A percentile compares a stretch with the other conserved stretches of the same genome.
These are phyloP conservation scores for Samsoniella hepiali DNA, from an alignment of 2,329 filamentous ascomycete species.

Conservation along the genomic window DNA sequence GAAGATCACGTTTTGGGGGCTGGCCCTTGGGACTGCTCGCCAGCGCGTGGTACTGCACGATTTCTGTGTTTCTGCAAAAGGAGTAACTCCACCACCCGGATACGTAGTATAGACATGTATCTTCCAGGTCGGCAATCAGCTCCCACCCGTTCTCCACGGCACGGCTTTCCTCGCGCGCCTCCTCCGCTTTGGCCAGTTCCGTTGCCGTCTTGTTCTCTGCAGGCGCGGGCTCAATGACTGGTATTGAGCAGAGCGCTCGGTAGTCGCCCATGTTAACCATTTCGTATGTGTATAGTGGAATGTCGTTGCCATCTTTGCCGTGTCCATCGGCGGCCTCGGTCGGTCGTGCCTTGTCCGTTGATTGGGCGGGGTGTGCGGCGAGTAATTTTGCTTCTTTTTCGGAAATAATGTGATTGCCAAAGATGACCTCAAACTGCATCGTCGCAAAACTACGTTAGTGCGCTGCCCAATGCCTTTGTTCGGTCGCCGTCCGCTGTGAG, in stretches of 20 bases:
- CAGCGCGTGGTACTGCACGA: slow-evolving; percentile 87
- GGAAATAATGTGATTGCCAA: slow-evolving; percentile 68
- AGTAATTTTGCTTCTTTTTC: slow-evolving; percentile 67
- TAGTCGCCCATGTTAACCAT: slow-evolving; percentile 67
- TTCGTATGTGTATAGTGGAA: slow-evolving; percentile 57
- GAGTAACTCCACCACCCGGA: slow-evolving; percentile 96
- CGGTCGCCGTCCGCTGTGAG: background rate
- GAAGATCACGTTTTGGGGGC: slow-evolving; percentile 73
- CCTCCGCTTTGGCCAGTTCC: slow-evolving; percentile 66
- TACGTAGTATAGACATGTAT: slow-evolving; percentile 77
- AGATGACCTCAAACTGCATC: slow-evolving; percentile 72
- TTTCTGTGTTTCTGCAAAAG: slow-evolving; percentile 84
- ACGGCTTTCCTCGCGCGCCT: slow-evolving; percentile 74
- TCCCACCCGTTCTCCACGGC: slow-evolving; percentile 78
- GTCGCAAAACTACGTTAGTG: background rate
- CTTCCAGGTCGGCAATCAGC: slow-evolving; percentile 72
- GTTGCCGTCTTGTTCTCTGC: slow-evolving; percentile 64
- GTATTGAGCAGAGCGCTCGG: slow-evolving; percentile 82
- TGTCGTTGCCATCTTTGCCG: slow-evolving; percentile 31
- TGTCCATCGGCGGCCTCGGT: slow-evolving; percentile 29
- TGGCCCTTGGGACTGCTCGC: slow-evolving; percentile 64
- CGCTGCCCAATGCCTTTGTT: background rate
- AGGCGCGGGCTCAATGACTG: slow-evolving; percentile 57
- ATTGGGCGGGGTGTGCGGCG: slow-evolving; percentile 37
- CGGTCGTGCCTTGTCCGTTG: slow-evolving; percentile 39